Conservation (phyloP, 2,329 filamentous ascomycete species). For the Verticillium nubilum region DNA sequence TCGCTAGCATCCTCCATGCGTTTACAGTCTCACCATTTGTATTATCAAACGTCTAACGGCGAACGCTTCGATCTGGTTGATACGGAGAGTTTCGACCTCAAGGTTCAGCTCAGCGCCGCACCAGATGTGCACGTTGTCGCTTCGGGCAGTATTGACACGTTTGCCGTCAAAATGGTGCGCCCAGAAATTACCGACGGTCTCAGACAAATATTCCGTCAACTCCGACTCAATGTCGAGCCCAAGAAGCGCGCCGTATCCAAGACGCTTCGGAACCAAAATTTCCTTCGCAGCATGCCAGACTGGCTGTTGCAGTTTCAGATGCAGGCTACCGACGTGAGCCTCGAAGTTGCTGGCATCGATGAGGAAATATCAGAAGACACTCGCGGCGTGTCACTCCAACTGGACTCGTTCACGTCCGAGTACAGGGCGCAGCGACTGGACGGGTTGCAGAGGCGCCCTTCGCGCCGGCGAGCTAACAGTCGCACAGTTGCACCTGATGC, state of each 20-base stretch:
- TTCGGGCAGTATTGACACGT: constrained; percentile 76
- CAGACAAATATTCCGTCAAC: constrained; percentile 82
- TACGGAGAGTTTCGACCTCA: constrained; percentile 83
- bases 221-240: constrained; percentile 65
- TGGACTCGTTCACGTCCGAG: constrained; percentile 83
- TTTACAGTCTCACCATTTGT: constrained; percentile 80
- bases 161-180: constrained; percentile 82
- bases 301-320: constrained; percentile 84
- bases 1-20: constrained; percentile 77
- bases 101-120: constrained; percentile 75
- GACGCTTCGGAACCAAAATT: constrained; percentile 50
- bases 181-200: constrained; percentile 90
- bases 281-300: constrained; percentile 70
- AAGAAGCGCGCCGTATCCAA: constrained; percentile 44
- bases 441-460: constrained; percentile 48
- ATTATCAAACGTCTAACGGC: constrained; percentile 85
- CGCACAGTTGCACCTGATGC: constrained; percentile 66
- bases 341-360: constrained; percentile 88
- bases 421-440: constrained; percentile 80
- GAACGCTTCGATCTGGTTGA: constrained; percentile 81
- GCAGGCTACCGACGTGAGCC: constrained; percentile 81
- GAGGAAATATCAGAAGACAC: constrained; percentile 74
- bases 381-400: constrained; percentile 76
- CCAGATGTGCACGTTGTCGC: constrained; percentile 80
- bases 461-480: constrained; percentile 69